Conservation (phyloP, 1,284 basidiomycete species). For the Prillingera fragicola region DNA sequence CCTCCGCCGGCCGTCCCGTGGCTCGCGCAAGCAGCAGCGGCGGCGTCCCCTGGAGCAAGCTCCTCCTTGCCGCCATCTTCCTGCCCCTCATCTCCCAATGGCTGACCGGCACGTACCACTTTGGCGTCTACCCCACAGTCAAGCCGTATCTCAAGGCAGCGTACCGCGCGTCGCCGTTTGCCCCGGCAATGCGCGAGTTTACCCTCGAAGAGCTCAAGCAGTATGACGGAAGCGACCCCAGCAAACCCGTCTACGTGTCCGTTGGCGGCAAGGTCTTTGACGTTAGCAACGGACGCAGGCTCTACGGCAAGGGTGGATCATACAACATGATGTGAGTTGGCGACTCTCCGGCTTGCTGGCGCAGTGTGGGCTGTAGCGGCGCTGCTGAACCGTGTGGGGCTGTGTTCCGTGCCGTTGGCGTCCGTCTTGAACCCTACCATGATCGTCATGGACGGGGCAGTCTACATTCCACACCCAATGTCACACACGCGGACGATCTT, state of each 20-base stretch:
- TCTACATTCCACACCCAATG: too few species aligned
- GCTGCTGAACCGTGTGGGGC: too few species aligned
- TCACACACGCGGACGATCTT: too few species aligned
- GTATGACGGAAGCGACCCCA: constrained; percentile 68
- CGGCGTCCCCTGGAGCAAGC: not conserved
- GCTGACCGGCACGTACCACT: constrained; percentile 34
- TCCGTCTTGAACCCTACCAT: too few species aligned
- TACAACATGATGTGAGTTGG: constrained; percentile 70
- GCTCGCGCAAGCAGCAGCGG: constrained; percentile 2
- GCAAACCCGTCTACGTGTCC: constrained; percentile 75
- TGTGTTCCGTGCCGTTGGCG: too few species aligned
- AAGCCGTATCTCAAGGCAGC: not conserved
- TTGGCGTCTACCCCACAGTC: constrained; percentile 21
- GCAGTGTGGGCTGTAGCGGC: too few species aligned
- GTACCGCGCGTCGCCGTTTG: constrained; percentile 6
- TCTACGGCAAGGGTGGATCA: constrained; percentile 86
- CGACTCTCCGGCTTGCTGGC: too few species aligned
- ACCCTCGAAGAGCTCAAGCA: constrained; percentile 53
- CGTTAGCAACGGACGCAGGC: constrained; percentile 33
- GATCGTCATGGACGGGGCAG: too few species aligned
- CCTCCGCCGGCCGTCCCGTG: constrained; percentile 4
- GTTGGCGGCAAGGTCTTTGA: constrained; percentile 68
- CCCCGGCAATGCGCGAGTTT: constrained; percentile 24
- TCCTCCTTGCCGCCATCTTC: constrained; percentile 34
- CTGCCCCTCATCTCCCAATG: constrained; percentile 38